Evolutionary conservation across 164 flowering plant genomes (phyloP).

Genomic region (Vitis cinerea): DNA sequence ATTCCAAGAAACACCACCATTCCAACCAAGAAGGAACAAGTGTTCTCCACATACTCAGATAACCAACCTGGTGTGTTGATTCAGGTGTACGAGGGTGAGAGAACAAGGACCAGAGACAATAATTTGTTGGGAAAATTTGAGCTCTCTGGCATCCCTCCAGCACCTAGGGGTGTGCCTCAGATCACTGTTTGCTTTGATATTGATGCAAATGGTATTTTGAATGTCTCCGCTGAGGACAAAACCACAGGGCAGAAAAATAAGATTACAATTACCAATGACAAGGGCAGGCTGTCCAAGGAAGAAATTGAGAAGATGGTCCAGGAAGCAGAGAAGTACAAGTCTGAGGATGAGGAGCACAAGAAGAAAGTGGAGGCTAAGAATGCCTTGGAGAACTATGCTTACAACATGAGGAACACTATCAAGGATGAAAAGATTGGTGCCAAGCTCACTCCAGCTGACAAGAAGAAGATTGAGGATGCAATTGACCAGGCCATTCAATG

Average conservation of each 20-base stretch:
- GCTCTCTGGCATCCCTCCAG: too few relatives aligned
- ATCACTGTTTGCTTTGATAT: too few relatives aligned
- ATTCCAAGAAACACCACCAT: slow-evolving; percentile 32
- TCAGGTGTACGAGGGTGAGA: slow-evolving; percentile 33
- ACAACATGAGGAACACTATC: background rate
- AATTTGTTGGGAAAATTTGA: slow-evolving; percentile 14
- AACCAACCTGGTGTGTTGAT: slow-evolving; percentile 31
- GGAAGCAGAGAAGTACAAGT: slow-evolving; percentile 7
- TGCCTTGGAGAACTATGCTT: too few relatives aligned
- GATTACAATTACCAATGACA: slow-evolving; percentile 5
- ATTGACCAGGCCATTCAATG: slow-evolving; percentile 9
- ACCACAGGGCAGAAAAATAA: slow-evolving; percentile 4
- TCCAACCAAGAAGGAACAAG: slow-evolving; percentile 25
- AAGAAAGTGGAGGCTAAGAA: slow-evolving; percentile 5
- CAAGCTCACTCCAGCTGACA: background rate
- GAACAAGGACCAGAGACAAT: slow-evolving; percentile 30
- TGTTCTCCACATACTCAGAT: slow-evolving; percentile 18
- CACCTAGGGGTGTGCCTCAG: too few relatives aligned
- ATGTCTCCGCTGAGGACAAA: slow-evolving; percentile 5
- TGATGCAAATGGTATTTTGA: slow-evolving; percentile 15
- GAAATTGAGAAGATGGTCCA: slow-evolving; percentile 5
- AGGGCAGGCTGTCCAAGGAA: background rate
- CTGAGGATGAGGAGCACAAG: background rate
- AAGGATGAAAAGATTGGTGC: slow-evolving; percentile 2
- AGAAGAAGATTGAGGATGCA: background rate